Conservation (phyloP, 148 eudicot species). For the Pharnaceum exiguum region DNA sequence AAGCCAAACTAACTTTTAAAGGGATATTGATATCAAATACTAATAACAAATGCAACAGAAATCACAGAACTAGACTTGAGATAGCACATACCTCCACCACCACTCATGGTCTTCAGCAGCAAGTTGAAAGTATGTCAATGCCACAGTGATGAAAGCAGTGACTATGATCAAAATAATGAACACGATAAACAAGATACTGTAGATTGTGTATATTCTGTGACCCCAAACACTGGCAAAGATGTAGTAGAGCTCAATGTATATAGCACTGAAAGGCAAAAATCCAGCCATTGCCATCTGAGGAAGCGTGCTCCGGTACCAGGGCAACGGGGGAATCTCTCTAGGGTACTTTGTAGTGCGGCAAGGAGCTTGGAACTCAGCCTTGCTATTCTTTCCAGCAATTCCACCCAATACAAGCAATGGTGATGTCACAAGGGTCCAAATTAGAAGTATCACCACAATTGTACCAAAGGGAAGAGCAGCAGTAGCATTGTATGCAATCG, state of each 20-base stretch:
- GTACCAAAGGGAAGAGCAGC: conserved; percentile 37
- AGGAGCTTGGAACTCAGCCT: conserved; percentile 38
- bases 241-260: conserved; percentile 32
- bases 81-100: conserved; percentile 34
- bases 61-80: neutral
- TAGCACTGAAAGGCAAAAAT: conserved; percentile 35
- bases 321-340: conserved; percentile 28
- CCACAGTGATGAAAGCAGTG: conserved; percentile 34
- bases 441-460: conserved; percentile 29
- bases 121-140: conserved; percentile 32
- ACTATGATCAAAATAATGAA: conserved; percentile 30
- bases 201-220: conserved; percentile 29
- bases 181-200: conserved; percentile 34
- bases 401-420: conserved; percentile 34
- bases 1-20: neutral
- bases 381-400: conserved; percentile 36
- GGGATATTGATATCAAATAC: neutral
- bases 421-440: conserved; percentile 31
- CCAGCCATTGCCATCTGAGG: conserved; percentile 43
- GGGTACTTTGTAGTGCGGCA: conserved; percentile 30
- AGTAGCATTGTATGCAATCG: conserved; percentile 28
- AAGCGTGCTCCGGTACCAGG: conserved; percentile 30
- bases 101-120: conserved; percentile 38
- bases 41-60: neutral
- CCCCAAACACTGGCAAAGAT: conserved; percentile 37